These are phyloP conservation scores for Alliaria petiolata DNA, from an alignment of 345 rosid species.

Conservation along the genomic window DNA sequence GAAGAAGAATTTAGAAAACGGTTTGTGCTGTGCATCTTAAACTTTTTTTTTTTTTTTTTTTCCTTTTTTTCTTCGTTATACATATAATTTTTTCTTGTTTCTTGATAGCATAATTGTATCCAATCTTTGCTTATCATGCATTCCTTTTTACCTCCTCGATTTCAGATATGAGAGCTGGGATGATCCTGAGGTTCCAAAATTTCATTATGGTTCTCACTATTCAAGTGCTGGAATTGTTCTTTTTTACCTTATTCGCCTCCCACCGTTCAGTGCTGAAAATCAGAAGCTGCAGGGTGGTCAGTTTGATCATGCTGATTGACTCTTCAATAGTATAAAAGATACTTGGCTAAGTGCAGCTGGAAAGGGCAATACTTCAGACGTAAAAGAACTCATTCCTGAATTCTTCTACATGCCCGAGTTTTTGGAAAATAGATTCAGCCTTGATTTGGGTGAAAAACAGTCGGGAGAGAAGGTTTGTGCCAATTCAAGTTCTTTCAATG, in stretches of 20 bases:
- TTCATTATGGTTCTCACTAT: constrained; percentile 99
- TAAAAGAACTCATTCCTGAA: constrained; percentile 97
- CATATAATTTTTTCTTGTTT: constrained; percentile 4
- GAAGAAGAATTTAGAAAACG: constrained; percentile 98
- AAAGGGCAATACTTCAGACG: constrained; percentile 96
- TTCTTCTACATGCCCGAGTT: constrained; percentile 99
- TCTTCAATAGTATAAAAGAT: constrained; percentile 83
- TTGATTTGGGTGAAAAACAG: constrained; percentile 96
- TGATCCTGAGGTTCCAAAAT: constrained; percentile 99
- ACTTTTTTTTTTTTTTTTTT: too few species aligned
- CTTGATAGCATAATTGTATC: background rate
- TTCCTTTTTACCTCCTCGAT: constrained; percentile 10
- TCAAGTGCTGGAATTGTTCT: constrained; percentile 99
- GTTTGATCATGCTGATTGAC: constrained; percentile 99
- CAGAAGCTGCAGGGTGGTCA: constrained; percentile 99
- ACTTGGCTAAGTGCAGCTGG: constrained; percentile 99
- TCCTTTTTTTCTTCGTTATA: background rate
- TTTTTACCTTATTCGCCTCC: constrained; percentile 95
- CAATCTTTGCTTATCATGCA: background rate
- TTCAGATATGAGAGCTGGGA: constrained; percentile 98
- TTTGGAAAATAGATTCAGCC: constrained; percentile 74
- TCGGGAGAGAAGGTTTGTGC: constrained; percentile 94
- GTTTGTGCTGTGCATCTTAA: constrained; percentile 39
- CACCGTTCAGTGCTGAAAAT: constrained; percentile 95
- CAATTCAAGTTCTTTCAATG: constrained; percentile 9